These are phyloP conservation scores for Dictyophora rubrovolvata DNA, from an alignment of 768 basidiomycete species.

Conservation along the genomic window DNA sequence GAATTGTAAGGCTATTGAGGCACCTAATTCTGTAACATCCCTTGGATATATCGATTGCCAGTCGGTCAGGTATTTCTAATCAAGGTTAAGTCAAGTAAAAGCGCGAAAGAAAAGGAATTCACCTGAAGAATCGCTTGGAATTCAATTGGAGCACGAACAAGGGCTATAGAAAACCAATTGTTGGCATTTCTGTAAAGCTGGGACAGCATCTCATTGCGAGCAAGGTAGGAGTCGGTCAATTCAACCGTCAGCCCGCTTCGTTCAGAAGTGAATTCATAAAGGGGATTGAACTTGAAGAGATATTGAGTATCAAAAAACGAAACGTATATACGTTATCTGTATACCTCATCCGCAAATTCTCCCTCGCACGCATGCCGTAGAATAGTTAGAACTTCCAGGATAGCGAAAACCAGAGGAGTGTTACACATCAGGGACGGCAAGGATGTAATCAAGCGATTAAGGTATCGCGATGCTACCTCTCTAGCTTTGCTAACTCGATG, in stretches of 20 bases:
- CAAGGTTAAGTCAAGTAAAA: background rate
- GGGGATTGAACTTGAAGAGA: conserved; percentile 67
- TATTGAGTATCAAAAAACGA: background rate
- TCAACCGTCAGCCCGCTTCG: conserved; percentile 64
- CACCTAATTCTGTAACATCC: conserved; percentile 80
- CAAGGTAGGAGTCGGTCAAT: conserved; percentile 76
- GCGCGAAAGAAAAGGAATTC: background rate
- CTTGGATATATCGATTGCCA: conserved; percentile 60
- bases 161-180: conserved; percentile 78
- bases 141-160: conserved; percentile 85
- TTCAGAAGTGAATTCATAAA: conserved; percentile 74
- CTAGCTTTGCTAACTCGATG: conserved; percentile 77
- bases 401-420: conserved; percentile 72
- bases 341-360: conserved; percentile 83
- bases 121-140: conserved; percentile 89
- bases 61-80: conserved; percentile 78
- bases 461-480: conserved; percentile 71
- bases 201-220: conserved; percentile 74
- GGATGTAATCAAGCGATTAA: conserved; percentile 76
- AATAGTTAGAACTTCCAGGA: conserved; percentile 85
- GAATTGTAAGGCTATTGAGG: conserved; percentile 79
- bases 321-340: conserved; percentile 10
- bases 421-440: conserved; percentile 96
- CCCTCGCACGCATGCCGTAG: conserved; percentile 83
- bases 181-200: conserved; percentile 66